A percentile compares a stretch with the other conserved stretches of the same genome.
phyloP scores from a whole-genome alignment of 2,329 filamentous ascomycete genomes.

The Plenodomus tracheiphilus region DNA sequence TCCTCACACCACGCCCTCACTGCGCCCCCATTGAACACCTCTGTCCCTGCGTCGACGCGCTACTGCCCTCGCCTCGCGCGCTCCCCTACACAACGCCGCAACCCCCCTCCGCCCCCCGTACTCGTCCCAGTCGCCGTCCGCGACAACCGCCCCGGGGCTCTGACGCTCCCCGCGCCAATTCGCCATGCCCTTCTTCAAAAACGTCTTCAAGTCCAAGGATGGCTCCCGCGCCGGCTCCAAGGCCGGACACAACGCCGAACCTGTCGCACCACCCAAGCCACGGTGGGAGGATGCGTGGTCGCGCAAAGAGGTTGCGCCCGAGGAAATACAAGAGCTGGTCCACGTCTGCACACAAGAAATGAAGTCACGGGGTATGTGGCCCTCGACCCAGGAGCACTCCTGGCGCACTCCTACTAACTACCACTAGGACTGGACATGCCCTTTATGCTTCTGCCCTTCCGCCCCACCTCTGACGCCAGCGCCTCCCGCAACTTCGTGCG shows the following conservation, averaged over 20 bases:
- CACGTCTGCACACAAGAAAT: slow-evolving; percentile 85
- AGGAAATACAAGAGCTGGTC: slow-evolving; percentile 88
- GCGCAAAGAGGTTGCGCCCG: slow-evolving; percentile 78
- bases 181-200: slow-evolving; percentile 46
- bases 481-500: slow-evolving; percentile 89
- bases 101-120: too few relatives aligned
- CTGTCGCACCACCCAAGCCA: slow-evolving; percentile 63
- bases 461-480: slow-evolving; percentile 88
- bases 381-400: background rate
- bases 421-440: slow-evolving; percentile 79
- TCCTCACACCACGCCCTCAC: slow-evolving; percentile 4
- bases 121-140: slow-evolving; percentile 14
- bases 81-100: slow-evolving; percentile 11
- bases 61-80: slow-evolving; percentile 13
- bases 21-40: slow-evolving; percentile 10
- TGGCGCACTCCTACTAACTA: slow-evolving; percentile 17
- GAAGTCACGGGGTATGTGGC: slow-evolving; percentile 79
- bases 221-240: slow-evolving; percentile 35
- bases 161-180: slow-evolving; percentile 20
- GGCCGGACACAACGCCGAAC: slow-evolving; percentile 24
- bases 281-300: slow-evolving; percentile 88
- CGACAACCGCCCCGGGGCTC: slow-evolving; percentile 23
- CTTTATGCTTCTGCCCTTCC: slow-evolving; percentile 91
- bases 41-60: slow-evolving; percentile 21
- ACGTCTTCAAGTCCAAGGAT: slow-evolving; percentile 44